These are phyloP conservation scores for Chlamydomonas applanata DNA, from an alignment of 139 green algal species.

Conservation along the genomic window DNA sequence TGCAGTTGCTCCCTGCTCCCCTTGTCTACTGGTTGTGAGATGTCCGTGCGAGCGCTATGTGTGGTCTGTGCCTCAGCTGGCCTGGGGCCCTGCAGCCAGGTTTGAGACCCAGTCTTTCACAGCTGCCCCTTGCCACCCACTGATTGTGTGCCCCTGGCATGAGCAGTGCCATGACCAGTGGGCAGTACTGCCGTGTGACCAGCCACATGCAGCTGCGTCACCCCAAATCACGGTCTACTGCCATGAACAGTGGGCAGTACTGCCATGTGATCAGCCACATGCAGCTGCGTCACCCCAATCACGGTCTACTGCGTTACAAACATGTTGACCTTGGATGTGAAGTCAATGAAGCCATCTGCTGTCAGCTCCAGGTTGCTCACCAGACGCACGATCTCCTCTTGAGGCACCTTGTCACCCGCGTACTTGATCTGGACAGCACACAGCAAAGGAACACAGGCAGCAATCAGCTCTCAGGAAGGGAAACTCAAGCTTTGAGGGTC, in stretches of 20 bases:
- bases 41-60: no score
- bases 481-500: no score
- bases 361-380: background rate
- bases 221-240: background rate
- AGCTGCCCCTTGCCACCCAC: no score
- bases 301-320: conserved; percentile 5
- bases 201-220: background rate
- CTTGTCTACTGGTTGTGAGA: no score
- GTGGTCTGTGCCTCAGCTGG: no score
- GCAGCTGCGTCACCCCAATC: no score
- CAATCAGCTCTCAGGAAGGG: no score
- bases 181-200: background rate
- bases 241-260: background rate
- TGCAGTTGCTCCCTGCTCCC: no score
- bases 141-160: background rate
- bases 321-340: background rate
- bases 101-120: no score
- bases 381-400: conserved; percentile 7
- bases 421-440: conserved; percentile 17
- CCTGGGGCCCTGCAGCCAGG: no score
- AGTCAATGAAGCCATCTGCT: conserved; percentile 3
- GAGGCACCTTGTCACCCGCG: background rate
- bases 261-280: background rate
- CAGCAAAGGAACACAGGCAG: no score
- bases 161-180: background rate